These are phyloP conservation scores for Leucoagaricus sp. DNA, from an alignment of 1,284 basidiomycete genomes.

Conservation along the genomic window DNA sequence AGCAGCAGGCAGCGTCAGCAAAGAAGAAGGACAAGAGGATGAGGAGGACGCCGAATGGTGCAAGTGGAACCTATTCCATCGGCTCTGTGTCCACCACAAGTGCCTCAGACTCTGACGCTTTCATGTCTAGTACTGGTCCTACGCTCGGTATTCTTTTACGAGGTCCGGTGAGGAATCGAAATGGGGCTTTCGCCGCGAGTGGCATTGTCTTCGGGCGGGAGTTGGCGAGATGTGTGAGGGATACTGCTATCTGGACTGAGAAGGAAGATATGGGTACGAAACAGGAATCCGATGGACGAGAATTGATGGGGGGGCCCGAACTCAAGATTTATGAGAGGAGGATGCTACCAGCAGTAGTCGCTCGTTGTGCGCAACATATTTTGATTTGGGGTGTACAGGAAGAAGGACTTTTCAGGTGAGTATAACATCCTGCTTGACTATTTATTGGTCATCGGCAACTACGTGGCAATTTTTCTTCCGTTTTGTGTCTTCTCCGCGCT, in stretches of 20 bases:
- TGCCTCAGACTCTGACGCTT: constrained; percentile 51
- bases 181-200: constrained; percentile 35
- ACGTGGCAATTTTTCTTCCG: constrained; percentile 8
- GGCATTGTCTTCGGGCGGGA: constrained; percentile 69
- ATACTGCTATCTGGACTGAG: constrained; percentile 44
- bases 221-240: constrained; percentile 56
- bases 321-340: constrained; percentile 51
- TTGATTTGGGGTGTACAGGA: constrained; percentile 80
- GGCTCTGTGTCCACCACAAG: constrained; percentile 45
- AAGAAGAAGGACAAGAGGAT: constrained; percentile 30
- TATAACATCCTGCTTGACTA: constrained; percentile 10
- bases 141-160: constrained; percentile 57
- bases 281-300: constrained; percentile 7
- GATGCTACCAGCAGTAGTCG: constrained; percentile 69
- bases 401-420: constrained; percentile 81
- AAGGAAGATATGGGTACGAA: constrained; percentile 18
- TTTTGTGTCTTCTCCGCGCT: neutral
- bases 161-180: constrained; percentile 43
- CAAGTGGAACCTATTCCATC: constrained; percentile 59
- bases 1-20: constrained; percentile 37
- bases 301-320: constrained; percentile 14
- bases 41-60: constrained; percentile 56
- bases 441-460: neutral
- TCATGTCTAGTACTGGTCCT: constrained; percentile 44
- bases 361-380: constrained; percentile 80